These are phyloP conservation scores for Citrus sinensis DNA, from an alignment of 345 rosid species.

Conservation along the genomic window DNA sequence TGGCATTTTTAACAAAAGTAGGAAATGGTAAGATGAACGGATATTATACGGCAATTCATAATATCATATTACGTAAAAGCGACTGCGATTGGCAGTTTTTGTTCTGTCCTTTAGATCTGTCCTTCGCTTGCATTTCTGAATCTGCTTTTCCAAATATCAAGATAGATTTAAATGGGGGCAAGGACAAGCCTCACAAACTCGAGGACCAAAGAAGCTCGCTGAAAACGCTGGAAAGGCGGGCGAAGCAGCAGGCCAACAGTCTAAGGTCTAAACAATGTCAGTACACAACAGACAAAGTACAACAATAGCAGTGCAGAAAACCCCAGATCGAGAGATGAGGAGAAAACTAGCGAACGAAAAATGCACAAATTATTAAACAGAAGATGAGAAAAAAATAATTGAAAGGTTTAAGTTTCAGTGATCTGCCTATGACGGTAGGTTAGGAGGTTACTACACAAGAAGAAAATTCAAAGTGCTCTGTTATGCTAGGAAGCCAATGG, in stretches of 20 bases:
- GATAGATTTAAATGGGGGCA: background rate
- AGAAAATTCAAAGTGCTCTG: background rate
- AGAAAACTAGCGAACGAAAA: background rate
- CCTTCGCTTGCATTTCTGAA: too few species aligned
- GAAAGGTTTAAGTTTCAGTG: background rate
- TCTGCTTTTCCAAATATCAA: too few species aligned
- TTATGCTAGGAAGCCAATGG: background rate
- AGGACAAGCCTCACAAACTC: background rate
- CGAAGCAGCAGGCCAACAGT: background rate
- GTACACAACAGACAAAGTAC: background rate
- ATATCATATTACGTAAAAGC: too few species aligned
- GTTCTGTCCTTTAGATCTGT: too few species aligned
- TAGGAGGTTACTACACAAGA: background rate
- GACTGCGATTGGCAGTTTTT: too few species aligned
- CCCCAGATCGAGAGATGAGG: background rate
- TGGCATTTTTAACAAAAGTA: background rate
- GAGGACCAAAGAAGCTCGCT: background rate
- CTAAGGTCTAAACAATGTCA: background rate
- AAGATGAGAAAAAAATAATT: background rate
- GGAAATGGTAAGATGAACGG: background rate
- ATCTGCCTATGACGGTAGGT: background rate
- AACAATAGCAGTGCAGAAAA: background rate
- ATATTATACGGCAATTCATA: too few species aligned
- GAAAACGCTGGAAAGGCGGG: too few species aligned
- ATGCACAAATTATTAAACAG: background rate